These are phyloP conservation scores for Colletotrichum sp. DNA, from an alignment of 2,329 filamentous ascomycete species.

Conservation along the genomic window DNA sequence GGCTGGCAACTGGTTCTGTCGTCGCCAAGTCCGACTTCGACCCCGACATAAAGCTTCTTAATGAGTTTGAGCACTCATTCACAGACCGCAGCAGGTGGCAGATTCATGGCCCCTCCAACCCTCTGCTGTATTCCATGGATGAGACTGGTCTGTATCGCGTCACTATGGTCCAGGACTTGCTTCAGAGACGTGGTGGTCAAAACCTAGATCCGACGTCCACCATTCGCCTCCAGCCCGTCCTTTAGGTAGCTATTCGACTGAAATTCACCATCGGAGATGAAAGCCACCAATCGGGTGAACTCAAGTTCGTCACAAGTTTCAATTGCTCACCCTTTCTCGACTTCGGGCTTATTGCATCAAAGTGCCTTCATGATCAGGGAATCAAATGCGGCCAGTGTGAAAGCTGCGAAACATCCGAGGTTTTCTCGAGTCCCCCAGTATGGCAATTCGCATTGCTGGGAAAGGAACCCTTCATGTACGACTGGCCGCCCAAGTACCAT, in stretches of 20 bases:
- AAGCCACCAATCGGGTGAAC: rapidly evolving
- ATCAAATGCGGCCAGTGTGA: not conserved
- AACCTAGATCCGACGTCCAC: not conserved
- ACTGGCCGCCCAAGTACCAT: not conserved
- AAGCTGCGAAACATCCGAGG: not conserved
- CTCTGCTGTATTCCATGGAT: not conserved
- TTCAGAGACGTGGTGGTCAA: not conserved
- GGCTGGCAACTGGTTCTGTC: not conserved
- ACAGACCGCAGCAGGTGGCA: not conserved
- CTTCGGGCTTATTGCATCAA: not conserved
- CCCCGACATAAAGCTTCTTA: not conserved
- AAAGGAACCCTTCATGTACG: not conserved
- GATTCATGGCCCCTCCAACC: not conserved
- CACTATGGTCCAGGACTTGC: not conserved
- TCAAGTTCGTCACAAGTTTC: not conserved
- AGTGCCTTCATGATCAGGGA: not conserved
- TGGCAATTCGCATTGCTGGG: not conserved
- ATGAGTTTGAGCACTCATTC: not conserved
- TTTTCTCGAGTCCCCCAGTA: not conserved
- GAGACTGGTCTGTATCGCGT: not conserved
- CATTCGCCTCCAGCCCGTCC: not conserved
- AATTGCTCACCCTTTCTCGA: not conserved
- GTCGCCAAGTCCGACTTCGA: not conserved
- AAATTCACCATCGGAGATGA: not conserved
- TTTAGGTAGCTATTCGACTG: not conserved